Percentiles rank a stretch among this genome's conserved stretches.
Evolutionary conservation across 345 rosid genomes (phyloP).

Genomic region (Toxicodendron radicans): DNA sequence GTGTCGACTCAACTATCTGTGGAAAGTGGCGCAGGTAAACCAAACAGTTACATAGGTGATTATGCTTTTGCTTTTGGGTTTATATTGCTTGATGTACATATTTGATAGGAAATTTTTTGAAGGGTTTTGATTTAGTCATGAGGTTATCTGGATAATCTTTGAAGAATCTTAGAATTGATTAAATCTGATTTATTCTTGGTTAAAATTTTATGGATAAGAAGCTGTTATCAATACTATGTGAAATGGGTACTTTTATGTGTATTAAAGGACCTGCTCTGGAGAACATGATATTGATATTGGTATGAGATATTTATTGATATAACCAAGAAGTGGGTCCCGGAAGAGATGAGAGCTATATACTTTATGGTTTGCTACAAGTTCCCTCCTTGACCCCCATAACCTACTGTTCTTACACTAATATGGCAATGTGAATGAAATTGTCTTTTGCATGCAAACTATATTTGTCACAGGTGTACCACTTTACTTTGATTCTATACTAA

Average conservation of each 20-base stretch:
- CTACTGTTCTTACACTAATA: not conserved
- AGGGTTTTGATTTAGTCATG: not conserved
- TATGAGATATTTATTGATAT: not conserved
- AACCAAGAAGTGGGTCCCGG: not conserved
- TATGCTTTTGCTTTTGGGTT: constrained; percentile 14
- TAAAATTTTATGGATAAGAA: constrained; percentile 1
- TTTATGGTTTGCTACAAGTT: not conserved
- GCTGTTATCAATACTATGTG: not conserved
- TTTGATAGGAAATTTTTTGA: not conserved
- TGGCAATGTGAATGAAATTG: not conserved
- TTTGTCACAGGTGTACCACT: not conserved
- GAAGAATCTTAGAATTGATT: not conserved
- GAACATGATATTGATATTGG: not conserved
- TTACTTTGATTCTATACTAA: not conserved
- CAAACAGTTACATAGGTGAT: constrained; percentile 9
- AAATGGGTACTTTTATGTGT: not conserved
- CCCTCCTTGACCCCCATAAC: not conserved
- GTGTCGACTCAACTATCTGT: constrained; percentile 53
- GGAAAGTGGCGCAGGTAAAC: constrained; percentile 99
- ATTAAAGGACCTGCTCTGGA: not conserved
- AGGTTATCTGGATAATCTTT: not conserved
- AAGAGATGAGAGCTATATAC: not conserved
- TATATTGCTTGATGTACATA: constrained; percentile 15
- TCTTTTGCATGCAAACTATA: not conserved
- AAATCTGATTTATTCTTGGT: not conserved